Conservation (phyloP, 257 asterid genomes). For the Capsicum chinense region DNA sequence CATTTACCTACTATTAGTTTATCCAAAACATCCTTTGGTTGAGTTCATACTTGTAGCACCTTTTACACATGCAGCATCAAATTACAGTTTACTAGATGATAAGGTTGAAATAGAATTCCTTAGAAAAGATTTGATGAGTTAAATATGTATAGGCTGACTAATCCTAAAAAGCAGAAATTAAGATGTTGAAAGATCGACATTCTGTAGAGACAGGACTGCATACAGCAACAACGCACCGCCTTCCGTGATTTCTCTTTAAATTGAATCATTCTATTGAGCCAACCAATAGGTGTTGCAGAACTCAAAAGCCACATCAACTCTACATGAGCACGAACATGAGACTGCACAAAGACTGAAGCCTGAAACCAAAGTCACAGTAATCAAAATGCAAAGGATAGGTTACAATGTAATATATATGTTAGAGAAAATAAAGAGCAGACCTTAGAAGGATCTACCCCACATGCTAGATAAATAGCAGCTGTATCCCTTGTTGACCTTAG, state of each 20-base stretch:
- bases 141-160: not conserved
- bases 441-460: constrained; percentile 92
- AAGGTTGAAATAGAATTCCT: constrained; percentile 4
- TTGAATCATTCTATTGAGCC: constrained; percentile 97
- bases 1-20: constrained; percentile 14
- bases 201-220: constrained; percentile 30
- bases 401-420: not conserved
- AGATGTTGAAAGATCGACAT: not conserved
- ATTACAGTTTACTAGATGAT: not conserved
- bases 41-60: not conserved
- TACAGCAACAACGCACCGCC: constrained; percentile 59
- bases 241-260: constrained; percentile 93
- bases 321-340: constrained; percentile 93
- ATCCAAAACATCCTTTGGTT: not conserved
- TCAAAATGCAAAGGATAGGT: constrained; percentile 21
- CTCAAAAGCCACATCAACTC: constrained; percentile 97
- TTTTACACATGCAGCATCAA: constrained; percentile 12
- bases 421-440: constrained; percentile 44
- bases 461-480: constrained; percentile 96
- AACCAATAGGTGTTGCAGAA: constrained; percentile 87
- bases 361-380: constrained; percentile 44
- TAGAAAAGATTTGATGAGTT: not conserved
- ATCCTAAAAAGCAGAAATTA: constrained; percentile 17
- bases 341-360: constrained; percentile 99
- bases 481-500: constrained; percentile 88